Evolutionary conservation across 2,329 filamentous ascomycete species (phyloP), one percentile per base, ranked within the genome.

Genomic region (Claviceps pusilla): DNA sequence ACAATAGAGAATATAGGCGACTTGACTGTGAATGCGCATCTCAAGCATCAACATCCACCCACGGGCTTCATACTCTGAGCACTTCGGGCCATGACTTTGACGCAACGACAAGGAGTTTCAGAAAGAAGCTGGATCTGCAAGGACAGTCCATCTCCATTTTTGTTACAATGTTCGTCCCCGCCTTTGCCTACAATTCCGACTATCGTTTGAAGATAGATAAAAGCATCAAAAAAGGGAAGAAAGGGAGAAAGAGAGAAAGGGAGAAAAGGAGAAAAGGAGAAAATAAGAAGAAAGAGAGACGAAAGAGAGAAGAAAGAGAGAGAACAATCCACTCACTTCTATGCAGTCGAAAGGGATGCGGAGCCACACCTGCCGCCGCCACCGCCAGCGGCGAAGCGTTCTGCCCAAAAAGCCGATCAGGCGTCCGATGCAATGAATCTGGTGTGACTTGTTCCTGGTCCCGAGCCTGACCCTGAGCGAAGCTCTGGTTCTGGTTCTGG

Each of bases 291-390:
- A 5, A 11, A 28, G 7, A 4, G 19, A n/a, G n/a, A n/a, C n/a
- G n/a, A n/a, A n/a, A n/a, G n/a, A n/a, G n/a, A n/a, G n/a, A n/a
- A n/a, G n/a, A n/a, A n/a, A n/a, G n/a, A 14, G 39, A n/a, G 33
- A 29, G 31, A 42, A 35, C 31, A 9, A 28, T 7, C 31, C 28
- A 67, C 68, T 68, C 55, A 70, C 68, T 63, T 59, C 66, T 62
- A 52, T 69, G 67, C 2, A 69, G 59, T 19, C 68, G 66, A 56
- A 70, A 70, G 0, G 68, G 68, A 61, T 70, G 66, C 43, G 65
- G 65, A 31, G 63, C 63, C 28, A 66, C 66, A 46, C 58, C 63
- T 51, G 57, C 57, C 41, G 59, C 60, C 41, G 57, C 57, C 41
- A 59, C 61, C 41, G 29, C 37, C 42, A 51, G 48, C 57, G 60